Percentiles rank a stretch among this genome's conserved stretches.
phyloP scores from a whole-genome alignment of 331 rosid genomes.

The Telfairia occidentalis region DNA sequence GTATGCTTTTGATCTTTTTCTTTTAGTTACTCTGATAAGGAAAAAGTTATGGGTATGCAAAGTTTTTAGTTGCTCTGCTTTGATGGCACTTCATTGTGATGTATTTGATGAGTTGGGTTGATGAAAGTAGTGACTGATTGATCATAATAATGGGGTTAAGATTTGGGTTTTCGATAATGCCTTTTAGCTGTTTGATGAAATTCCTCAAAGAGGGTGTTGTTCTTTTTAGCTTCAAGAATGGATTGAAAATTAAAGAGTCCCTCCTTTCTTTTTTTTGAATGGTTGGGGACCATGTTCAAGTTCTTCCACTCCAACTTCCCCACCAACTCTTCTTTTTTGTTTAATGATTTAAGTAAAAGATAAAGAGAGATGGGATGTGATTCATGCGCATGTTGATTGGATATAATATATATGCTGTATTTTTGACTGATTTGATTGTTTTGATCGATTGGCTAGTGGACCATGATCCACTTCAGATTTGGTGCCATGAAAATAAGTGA shows the following conservation, averaged over 20 bases:
- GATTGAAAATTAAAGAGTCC: neutral
- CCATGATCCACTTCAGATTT: slow-evolving; percentile 10
- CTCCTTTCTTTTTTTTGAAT: neutral
- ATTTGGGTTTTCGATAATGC: neutral
- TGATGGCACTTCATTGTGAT: neutral
- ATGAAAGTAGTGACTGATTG: neutral
- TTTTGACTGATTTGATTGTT: neutral
- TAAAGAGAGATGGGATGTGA: slow-evolving; percentile 6
- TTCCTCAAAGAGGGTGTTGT: slow-evolving; percentile 4
- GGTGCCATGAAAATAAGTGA: slow-evolving; percentile 6
- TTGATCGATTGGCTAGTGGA: slow-evolving; percentile 1
- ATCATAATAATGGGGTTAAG: neutral
- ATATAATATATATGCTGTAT: neutral
- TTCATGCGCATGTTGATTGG: slow-evolving; percentile 13
- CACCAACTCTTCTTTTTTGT: neutral
- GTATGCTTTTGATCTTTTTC: slow-evolving; percentile 17
- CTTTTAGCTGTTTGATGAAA: neutral
- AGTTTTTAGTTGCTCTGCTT: neutral
- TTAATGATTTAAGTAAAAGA: neutral
- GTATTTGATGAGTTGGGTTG: neutral
- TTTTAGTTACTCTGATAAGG: neutral
- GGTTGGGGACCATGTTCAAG: neutral
- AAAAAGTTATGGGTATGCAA: neutral
- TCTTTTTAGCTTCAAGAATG: neutral
- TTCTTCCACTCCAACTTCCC: neutral